These are phyloP conservation scores for Corynespora cassiicola DNA, from an alignment of 2,329 filamentous ascomycete genomes.

Conservation along the genomic window DNA sequence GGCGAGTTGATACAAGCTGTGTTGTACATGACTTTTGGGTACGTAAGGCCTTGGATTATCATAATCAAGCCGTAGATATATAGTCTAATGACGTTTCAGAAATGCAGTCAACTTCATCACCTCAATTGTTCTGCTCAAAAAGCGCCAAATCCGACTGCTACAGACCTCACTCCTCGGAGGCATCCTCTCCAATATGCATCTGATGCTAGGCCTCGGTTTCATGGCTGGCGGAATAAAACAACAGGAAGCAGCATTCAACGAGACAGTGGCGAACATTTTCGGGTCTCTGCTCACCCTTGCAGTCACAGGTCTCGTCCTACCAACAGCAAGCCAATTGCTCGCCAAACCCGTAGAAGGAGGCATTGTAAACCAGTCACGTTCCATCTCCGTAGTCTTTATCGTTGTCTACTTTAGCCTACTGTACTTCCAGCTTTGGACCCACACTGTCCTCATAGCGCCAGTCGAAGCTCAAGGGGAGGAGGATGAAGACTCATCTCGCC, in stretches of 20 bases:
- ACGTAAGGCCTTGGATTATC: too few relatives aligned
- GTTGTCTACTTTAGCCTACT: constrained; percentile 11
- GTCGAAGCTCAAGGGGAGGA: constrained; percentile 3
- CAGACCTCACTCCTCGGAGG: constrained; percentile 7
- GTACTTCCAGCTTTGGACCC: constrained; percentile 8
- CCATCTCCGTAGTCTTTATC: constrained; percentile 10
- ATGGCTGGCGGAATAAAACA: constrained; percentile 6
- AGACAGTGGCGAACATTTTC: neutral
- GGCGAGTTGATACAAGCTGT: constrained; percentile 1
- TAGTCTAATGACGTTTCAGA: too few relatives aligned
- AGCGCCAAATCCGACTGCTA: constrained; percentile 8
- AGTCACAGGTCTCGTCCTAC: constrained; percentile 9
- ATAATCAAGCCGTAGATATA: too few relatives aligned
- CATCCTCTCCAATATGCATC: constrained; percentile 10
- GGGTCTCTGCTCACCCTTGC: constrained; percentile 6
- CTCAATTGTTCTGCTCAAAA: constrained; percentile 11
- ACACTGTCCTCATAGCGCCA: neutral
- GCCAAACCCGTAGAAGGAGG: constrained; percentile 2
- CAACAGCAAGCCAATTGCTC: constrained; percentile 7
- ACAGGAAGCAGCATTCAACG: neutral
- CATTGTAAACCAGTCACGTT: constrained; percentile 10
- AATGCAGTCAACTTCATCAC: constrained; percentile 16
- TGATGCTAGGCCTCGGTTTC: constrained; percentile 12
- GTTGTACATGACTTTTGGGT: constrained; percentile 12
- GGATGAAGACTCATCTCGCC: neutral